Conservation (phyloP, 1,139 yeast species). For the Candida sp. region DNA sequence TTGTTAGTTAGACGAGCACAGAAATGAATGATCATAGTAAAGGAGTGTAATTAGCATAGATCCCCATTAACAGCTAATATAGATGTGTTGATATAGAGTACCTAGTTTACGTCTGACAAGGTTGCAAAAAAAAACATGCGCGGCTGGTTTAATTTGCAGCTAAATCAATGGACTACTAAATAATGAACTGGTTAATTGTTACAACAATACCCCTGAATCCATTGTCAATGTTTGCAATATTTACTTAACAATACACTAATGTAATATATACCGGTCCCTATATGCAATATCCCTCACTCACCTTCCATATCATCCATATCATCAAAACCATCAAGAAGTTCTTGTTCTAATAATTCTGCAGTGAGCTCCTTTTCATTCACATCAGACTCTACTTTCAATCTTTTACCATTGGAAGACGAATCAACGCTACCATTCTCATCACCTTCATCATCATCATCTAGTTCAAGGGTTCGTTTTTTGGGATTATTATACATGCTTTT, state of each 20-base stretch:
- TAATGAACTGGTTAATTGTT: not conserved
- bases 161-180: not conserved
- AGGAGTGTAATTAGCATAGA: too few species aligned
- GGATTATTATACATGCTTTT: conserved; percentile 24
- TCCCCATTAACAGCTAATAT: too few species aligned
- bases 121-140: too few species aligned
- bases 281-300: conserved; percentile 1
- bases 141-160: not conserved
- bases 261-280: not conserved
- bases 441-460: conserved; percentile 15
- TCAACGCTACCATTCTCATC: conserved; percentile 9
- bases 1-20: too few species aligned
- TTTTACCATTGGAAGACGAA: not conserved
- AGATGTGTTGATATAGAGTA: too few species aligned
- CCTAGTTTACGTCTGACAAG: too few species aligned
- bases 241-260: not conserved
- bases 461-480: conserved; percentile 15
- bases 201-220: not conserved
- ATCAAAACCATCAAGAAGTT: conserved; percentile 44
- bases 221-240: not conserved
- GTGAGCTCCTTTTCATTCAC: not conserved
- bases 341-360: conserved; percentile 39
- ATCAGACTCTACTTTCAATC: not conserved
- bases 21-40: too few species aligned
- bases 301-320: conserved; percentile 42